A percentile compares a stretch with the other conserved stretches of the same genome.
Conservation (phyloP, 2,329 filamentous ascomycete genomes). For the Sclerotinia nivalis region DNA sequence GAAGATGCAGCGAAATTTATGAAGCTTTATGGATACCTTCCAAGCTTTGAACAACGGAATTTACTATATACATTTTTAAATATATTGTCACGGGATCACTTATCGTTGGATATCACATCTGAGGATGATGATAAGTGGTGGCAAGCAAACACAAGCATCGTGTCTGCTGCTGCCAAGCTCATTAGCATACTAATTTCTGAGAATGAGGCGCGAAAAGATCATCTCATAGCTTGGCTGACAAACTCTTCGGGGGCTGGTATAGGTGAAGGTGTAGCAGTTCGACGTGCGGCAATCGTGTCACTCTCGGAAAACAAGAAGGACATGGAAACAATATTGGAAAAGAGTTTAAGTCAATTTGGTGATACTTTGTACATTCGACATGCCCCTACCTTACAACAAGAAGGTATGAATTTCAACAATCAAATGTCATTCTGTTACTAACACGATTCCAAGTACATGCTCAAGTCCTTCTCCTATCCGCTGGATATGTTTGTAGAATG, state of each 20-base stretch:
- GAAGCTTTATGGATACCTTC: conserved; percentile 34
- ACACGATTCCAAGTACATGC: conserved; percentile 63
- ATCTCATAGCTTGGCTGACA: conserved; percentile 66
- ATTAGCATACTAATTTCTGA: conserved; percentile 52
- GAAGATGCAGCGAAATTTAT: conserved; percentile 31
- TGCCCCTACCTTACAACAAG: conserved; percentile 80
- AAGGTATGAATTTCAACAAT: conserved; percentile 57
- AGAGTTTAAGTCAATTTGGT: conserved; percentile 72
- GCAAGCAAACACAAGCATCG: conserved; percentile 37
- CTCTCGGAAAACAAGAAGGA: conserved; percentile 54
- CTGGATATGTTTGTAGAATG: conserved; percentile 71
- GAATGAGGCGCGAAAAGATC: conserved; percentile 51
- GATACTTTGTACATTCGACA: conserved; percentile 87
- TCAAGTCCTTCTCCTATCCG: conserved; percentile 74
- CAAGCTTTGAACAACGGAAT: conserved; percentile 39
- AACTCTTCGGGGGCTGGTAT: conserved; percentile 64
- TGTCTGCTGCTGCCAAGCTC: conserved; percentile 61
- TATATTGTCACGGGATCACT: conserved; percentile 35
- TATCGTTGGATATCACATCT: conserved; percentile 32
- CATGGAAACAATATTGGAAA: conserved; percentile 63
- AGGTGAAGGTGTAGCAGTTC: conserved; percentile 63
- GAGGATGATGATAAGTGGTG: conserved; percentile 40
- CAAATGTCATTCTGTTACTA: conserved; percentile 28
- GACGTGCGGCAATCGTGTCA: conserved; percentile 64
- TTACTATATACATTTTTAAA: conserved; percentile 35